A percentile compares a stretch with the other conserved stretches of the same genome.
Conservation (phyloP, 2,329 filamentous ascomycete species). For the Parastagonospora nodorum region DNA sequence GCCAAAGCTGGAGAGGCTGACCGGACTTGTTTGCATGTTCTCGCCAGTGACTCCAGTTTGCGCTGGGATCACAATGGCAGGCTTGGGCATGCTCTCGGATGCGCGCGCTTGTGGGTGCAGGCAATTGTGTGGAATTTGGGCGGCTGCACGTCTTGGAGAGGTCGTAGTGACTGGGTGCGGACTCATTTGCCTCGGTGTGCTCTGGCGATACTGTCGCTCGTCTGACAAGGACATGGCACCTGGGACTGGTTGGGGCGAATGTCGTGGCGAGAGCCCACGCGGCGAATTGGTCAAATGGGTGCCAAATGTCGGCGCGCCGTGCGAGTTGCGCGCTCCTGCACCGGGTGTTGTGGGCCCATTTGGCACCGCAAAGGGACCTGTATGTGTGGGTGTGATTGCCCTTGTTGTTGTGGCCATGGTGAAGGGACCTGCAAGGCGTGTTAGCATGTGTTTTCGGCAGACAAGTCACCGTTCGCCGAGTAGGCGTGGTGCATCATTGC, state of each 20-base stretch:
- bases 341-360: conserved; percentile 49
- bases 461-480: background rate
- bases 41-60: conserved; percentile 45
- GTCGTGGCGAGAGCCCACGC: conserved; percentile 47
- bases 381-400: conserved; percentile 50
- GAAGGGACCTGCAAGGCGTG: conserved; percentile 9
- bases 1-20: conserved; percentile 60
- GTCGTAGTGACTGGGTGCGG: conserved; percentile 54
- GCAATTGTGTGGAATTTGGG: conserved; percentile 50
- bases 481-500: background rate
- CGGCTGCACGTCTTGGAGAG: conserved; percentile 50
- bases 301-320: conserved; percentile 40
- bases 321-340: conserved; percentile 32
- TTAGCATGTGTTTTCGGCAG: conserved; percentile 8
- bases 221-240: conserved; percentile 56
- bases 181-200: conserved; percentile 52
- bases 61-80: conserved; percentile 55
- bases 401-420: conserved; percentile 52
- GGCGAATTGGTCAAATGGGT: conserved; percentile 50
- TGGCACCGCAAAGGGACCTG: conserved; percentile 47
- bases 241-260: conserved; percentile 51
- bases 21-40: conserved; percentile 57
- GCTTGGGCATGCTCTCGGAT: conserved; percentile 53
- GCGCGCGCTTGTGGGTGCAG: conserved; percentile 55
- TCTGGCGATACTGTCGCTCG: conserved; percentile 51